Evolutionary conservation across 768 basidiomycete genomes (phyloP).

Genomic region (Tremella yokohamensis): DNA sequence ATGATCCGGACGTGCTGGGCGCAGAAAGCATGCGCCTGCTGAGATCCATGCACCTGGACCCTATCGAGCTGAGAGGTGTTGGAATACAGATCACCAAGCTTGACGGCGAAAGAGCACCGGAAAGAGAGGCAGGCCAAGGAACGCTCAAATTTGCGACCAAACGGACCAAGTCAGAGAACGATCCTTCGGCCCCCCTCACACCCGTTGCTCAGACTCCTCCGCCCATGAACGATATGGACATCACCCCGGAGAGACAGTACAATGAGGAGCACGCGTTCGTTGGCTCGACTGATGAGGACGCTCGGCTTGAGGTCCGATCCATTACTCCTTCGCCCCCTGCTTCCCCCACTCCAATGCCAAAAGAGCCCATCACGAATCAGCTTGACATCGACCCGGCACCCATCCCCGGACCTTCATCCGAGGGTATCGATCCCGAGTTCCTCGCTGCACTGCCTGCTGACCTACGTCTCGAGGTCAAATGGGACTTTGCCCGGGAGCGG

Average conservation of each 20-base stretch:
- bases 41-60: conserved; percentile 69
- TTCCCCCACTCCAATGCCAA: neutral
- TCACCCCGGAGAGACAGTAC: too few relatives aligned
- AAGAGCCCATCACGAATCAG: neutral
- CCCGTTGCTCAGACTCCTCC: too few relatives aligned
- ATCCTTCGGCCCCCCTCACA: neutral
- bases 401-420: conserved; percentile 16
- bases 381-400: neutral
- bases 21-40: conserved; percentile 73
- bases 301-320: neutral
- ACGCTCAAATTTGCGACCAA: conserved; percentile 58
- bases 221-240: too few relatives aligned
- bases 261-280: neutral
- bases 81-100: conserved; percentile 88
- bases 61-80: conserved; percentile 83
- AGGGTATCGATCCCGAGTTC: conserved; percentile 45
- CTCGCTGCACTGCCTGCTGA: conserved; percentile 39
- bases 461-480: conserved; percentile 36
- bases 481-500: conserved; percentile 17
- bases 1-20: conserved; percentile 67
- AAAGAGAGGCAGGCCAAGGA: conserved; percentile 58
- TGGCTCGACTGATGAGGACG: neutral
- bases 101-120: conserved; percentile 56
- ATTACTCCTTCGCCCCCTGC: neutral
- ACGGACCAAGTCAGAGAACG: conserved; percentile 1